These are phyloP conservation scores for Amanita rimosa DNA, from an alignment of 768 basidiomycete genomes.

Conservation along the genomic window DNA sequence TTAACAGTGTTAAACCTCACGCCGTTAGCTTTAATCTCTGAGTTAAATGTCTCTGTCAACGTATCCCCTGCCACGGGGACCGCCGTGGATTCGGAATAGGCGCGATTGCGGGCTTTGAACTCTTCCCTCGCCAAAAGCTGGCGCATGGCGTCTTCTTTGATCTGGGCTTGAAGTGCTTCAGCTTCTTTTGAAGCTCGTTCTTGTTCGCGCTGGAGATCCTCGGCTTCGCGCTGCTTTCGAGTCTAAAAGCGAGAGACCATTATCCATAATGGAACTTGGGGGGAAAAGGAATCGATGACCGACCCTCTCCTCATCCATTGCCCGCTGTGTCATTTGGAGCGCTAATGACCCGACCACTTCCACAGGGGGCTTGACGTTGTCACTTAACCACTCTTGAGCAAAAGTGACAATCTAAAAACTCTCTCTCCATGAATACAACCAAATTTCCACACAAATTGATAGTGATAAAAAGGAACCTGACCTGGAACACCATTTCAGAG, in stretches of 20 bases:
- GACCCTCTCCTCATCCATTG: conserved; percentile 58
- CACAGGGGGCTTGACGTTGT: conserved; percentile 41
- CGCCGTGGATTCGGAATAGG: conserved; percentile 62
- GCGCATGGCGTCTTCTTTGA: conserved; percentile 51
- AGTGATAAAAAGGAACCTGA: conserved; percentile 20
- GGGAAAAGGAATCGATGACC: conserved; percentile 9
- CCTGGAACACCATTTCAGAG: conserved; percentile 72
- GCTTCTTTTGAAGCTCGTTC: conserved; percentile 43
- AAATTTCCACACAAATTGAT: background rate
- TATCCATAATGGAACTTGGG: background rate
- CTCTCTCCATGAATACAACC: background rate
- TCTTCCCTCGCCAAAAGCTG: conserved; percentile 45
- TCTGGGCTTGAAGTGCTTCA: conserved; percentile 51
- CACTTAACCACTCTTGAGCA: conserved; percentile 61
- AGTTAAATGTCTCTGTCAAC: conserved; percentile 49
- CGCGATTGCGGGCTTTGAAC: conserved; percentile 42
- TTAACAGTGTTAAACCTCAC: conserved; percentile 54
- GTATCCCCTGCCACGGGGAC: conserved; percentile 34
- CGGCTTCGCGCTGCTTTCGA: conserved; percentile 41
- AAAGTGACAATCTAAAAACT: conserved; percentile 46
- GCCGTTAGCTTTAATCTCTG: conserved; percentile 46
- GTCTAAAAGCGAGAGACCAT: conserved; percentile 22
- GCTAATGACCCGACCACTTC: conserved; percentile 66
- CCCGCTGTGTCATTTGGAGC: conserved; percentile 66
- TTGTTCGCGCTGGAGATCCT: conserved; percentile 39